Conservation (phyloP, 2,329 filamentous ascomycete species). For the Knufia petricola region DNA sequence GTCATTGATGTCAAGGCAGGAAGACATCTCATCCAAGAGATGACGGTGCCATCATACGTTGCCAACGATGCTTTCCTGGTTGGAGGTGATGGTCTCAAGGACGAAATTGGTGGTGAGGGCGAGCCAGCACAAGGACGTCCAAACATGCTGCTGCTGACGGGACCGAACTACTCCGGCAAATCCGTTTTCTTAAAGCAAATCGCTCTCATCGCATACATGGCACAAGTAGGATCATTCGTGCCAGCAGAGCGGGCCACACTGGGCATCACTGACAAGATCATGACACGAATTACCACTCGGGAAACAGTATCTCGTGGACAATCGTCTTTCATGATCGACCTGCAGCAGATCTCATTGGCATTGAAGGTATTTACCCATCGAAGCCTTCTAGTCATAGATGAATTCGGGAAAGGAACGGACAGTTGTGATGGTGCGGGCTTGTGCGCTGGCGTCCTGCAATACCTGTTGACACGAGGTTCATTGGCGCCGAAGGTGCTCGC, state of each 20-base stretch:
- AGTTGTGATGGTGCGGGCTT: constrained; percentile 51
- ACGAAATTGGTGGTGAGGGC: constrained; percentile 12
- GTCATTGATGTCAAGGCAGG: constrained; percentile 66
- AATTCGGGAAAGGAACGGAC: constrained; percentile 69
- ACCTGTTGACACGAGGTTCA: constrained; percentile 42
- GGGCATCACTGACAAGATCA: constrained; percentile 83
- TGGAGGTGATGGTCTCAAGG: constrained; percentile 41
- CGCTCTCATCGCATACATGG: constrained; percentile 81
- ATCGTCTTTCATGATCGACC: constrained; percentile 67
- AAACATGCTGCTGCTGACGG: constrained; percentile 72
- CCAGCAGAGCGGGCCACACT: constrained; percentile 68
- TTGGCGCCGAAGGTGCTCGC: constrained; percentile 50
- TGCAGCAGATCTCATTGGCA: constrained; percentile 75
- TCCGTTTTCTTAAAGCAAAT: constrained; percentile 92
- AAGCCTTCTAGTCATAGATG: constrained; percentile 82
- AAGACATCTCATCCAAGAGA: constrained; percentile 74
- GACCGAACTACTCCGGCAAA: constrained; percentile 94
- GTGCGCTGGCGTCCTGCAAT: constrained; percentile 51
- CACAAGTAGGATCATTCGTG: constrained; percentile 86
- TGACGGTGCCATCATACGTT: constrained; percentile 70
- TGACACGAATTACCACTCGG: constrained; percentile 72
- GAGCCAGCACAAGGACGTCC: constrained; percentile 32
- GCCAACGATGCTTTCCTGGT: constrained; percentile 66
- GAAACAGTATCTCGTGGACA: constrained; percentile 57
- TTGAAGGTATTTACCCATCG: constrained; percentile 63